phyloP scores from a whole-genome alignment of 805 yeast species.

The Candida takata region DNA sequence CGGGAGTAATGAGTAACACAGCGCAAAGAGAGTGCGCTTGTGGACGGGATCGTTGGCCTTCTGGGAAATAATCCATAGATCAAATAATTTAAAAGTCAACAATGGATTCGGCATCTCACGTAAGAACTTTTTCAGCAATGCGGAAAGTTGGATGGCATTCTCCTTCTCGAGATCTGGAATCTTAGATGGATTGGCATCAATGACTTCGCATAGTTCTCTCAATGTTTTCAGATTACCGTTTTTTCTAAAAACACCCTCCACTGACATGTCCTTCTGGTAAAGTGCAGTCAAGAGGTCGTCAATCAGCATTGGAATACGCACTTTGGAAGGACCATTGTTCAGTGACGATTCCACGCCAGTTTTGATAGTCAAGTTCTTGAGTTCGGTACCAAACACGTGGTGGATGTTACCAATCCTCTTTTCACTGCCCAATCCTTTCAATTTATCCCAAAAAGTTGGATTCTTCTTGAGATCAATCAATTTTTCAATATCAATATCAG shows the following conservation, averaged over 20 bases:
- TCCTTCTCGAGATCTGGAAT: conserved; percentile 69
- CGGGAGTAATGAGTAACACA: conserved; percentile 74
- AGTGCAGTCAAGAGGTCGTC: conserved; percentile 82
- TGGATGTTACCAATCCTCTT: conserved; percentile 12
- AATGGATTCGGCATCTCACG: conserved; percentile 92
- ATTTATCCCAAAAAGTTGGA: conserved; percentile 40
- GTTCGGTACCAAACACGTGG: conserved; percentile 72
- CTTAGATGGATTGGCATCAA: conserved; percentile 66
- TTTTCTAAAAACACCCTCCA: conserved; percentile 92
- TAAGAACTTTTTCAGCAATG: conserved; percentile 81
- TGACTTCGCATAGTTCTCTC: conserved; percentile 61
- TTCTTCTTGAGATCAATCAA: conserved; percentile 28
- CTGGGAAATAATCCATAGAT: conserved; percentile 70
- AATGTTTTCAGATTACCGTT: conserved; percentile 89
- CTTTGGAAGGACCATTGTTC: conserved; percentile 75
- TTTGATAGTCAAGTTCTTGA: conserved; percentile 57
- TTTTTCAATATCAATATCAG: conserved; percentile 26
- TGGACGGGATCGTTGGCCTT: conserved; percentile 38
- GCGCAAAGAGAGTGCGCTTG: conserved; percentile 49
- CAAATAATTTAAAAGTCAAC: conserved; percentile 67
- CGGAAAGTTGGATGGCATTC: conserved; percentile 88
- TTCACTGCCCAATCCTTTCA: conserved; percentile 22
- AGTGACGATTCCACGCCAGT: conserved; percentile 79
- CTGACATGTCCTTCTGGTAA: conserved; percentile 88
- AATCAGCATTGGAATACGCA: conserved; percentile 76